A percentile compares a stretch with the other conserved stretches of the same genome.
These are phyloP conservation scores for Phlebiopsis gigantea DNA, from an alignment of 768 basidiomycete genomes.

Conservation along the genomic window DNA sequence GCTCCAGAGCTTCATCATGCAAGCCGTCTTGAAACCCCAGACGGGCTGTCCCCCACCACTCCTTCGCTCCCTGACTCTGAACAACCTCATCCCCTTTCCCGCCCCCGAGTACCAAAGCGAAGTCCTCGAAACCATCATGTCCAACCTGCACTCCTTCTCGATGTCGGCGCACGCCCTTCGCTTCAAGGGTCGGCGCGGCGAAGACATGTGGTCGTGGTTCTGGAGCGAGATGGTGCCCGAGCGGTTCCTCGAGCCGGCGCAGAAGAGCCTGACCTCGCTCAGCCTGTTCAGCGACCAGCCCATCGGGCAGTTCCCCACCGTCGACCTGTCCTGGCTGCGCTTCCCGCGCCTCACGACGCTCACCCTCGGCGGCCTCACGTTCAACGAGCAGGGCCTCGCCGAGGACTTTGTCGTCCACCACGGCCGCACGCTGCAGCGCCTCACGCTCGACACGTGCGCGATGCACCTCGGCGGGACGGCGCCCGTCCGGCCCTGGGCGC, in stretches of 20 bases:
- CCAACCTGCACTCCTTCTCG: slow-evolving; percentile 2
- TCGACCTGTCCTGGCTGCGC: slow-evolving; percentile 16
- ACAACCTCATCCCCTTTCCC: slow-evolving; percentile 15
- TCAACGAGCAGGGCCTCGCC: slow-evolving; percentile 7
- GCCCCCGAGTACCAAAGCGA: slow-evolving; percentile 5
- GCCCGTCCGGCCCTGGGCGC: slow-evolving; percentile 12
- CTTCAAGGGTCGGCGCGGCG: slow-evolving; percentile 5
- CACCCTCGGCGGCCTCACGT: slow-evolving; percentile 12
- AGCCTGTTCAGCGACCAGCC: slow-evolving; percentile 18
- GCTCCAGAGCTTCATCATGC: slow-evolving; percentile 11
- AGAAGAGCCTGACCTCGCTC: slow-evolving; percentile 13
- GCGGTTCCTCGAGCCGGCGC: slow-evolving; percentile 14
- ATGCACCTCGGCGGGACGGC: slow-evolving; percentile 5
- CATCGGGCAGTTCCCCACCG: slow-evolving; percentile 10
- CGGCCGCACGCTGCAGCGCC: slow-evolving; percentile 7
- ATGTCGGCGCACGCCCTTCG: slow-evolving; percentile 9
- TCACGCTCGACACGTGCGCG: slow-evolving; percentile 18
- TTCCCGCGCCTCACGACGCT: slow-evolving; percentile 14
- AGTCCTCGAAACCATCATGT: slow-evolving; percentile 5
- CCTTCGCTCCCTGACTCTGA: slow-evolving; percentile 9
- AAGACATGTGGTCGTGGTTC: slow-evolving; percentile 13
- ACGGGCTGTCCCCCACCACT: not conserved
- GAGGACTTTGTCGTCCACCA: slow-evolving; percentile 17
- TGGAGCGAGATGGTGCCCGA: slow-evolving; percentile 15
- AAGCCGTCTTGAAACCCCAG: slow-evolving; percentile 2